Evolutionary conservation across 106 monocot genomes (phyloP).

Genomic region (Alisma plantagoaquatica): DNA sequence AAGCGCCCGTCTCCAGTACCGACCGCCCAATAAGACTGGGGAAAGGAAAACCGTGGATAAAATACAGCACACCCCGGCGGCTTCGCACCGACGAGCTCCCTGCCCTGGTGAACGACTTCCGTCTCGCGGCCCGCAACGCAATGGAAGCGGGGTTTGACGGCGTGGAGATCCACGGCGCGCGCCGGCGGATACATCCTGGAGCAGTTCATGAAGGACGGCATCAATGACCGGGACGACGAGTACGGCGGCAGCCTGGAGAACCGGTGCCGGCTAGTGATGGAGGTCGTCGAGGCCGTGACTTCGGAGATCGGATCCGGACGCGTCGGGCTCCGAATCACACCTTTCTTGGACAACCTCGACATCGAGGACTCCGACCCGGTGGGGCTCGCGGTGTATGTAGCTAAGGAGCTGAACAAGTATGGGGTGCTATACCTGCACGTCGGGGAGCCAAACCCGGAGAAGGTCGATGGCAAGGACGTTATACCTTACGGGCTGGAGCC

Average conservation of each 20-base stretch:
- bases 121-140: conserved; percentile 16
- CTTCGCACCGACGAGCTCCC: conserved; percentile 14
- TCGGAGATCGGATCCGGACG: conserved; percentile 12
- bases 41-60: not conserved
- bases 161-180: conserved; percentile 14
- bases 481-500: not conserved
- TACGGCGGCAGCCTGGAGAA: conserved; percentile 22
- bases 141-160: conserved; percentile 21
- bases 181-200: conserved; percentile 15
- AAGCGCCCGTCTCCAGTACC: conserved; percentile 18
- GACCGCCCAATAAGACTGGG: conserved; percentile 2
- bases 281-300: conserved; percentile 10
- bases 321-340: conserved; percentile 11
- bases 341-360: conserved; percentile 10
- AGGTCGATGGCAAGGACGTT: not conserved
- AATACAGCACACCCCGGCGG: conserved; percentile 9
- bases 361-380: conserved; percentile 12
- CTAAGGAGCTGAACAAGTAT: conserved; percentile 5
- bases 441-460: conserved; percentile 9
- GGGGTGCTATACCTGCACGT: conserved; percentile 10
- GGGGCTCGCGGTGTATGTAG: conserved; percentile 2
- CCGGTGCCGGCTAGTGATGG: conserved; percentile 11
- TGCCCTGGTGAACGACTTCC: conserved; percentile 13
- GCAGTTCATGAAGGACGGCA: conserved; percentile 18
- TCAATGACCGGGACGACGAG: conserved; percentile 13